Evolutionary conservation across 768 basidiomycete genomes (phyloP).

Genomic region (Paxillus involutus): DNA sequence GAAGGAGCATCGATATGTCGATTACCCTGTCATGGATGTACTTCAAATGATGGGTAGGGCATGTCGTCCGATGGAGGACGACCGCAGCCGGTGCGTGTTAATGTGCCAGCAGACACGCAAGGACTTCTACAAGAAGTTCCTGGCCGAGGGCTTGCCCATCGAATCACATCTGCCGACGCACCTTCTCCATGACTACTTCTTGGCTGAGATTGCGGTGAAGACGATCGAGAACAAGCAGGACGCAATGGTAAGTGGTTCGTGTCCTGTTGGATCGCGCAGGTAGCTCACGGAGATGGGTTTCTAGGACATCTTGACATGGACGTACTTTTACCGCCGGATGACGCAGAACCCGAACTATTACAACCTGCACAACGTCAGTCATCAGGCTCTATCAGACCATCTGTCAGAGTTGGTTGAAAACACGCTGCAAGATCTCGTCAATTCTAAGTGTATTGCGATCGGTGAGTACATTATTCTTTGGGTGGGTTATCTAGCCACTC

Average conservation of each 20-base stretch:
- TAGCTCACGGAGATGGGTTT: background rate
- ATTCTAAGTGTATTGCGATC: slow-evolving; percentile 93
- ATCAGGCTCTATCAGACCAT: slow-evolving; percentile 94
- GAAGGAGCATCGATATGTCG: slow-evolving; percentile 96
- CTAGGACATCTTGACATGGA: slow-evolving; percentile 97
- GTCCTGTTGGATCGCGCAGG: background rate
- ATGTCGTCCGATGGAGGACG: slow-evolving; percentile 86
- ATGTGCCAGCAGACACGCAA: slow-evolving; percentile 99
- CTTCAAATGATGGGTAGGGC: slow-evolving; percentile 99
- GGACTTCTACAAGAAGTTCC: slow-evolving; percentile 99
- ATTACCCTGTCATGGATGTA: slow-evolving; percentile 98
- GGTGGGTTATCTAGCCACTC: background rate
- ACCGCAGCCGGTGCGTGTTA: slow-evolving; percentile 87
- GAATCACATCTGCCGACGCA: slow-evolving; percentile 93
- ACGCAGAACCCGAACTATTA: slow-evolving; percentile 97
- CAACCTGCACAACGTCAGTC: slow-evolving; percentile 91
- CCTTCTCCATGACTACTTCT: slow-evolving; percentile 93
- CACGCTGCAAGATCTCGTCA: slow-evolving; percentile 86
- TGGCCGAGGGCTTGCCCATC: slow-evolving; percentile 95
- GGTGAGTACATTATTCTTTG: slow-evolving; percentile 42
- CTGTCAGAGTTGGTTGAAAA: slow-evolving; percentile 94
- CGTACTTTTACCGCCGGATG: slow-evolving; percentile 96
- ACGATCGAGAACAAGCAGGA: slow-evolving; percentile 99
- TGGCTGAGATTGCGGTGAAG: slow-evolving; percentile 97
- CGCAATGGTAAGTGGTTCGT: slow-evolving; percentile 64